A percentile compares a stretch with the other conserved stretches of the same genome.
phyloP scores from a whole-genome alignment of 179 eudicot species.

The Patellifolia procumbens region DNA sequence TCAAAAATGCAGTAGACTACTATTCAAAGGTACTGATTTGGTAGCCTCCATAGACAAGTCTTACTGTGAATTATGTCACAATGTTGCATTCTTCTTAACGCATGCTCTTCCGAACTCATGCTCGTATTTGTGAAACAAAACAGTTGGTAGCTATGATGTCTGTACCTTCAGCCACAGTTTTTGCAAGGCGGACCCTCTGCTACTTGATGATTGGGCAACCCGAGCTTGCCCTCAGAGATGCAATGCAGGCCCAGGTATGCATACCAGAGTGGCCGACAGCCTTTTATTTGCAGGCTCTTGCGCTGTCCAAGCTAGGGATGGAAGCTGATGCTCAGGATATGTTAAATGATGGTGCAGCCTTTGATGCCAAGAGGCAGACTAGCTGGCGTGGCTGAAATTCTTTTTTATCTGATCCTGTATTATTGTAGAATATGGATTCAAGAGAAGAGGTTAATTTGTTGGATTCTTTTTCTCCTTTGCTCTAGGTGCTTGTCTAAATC shows the following conservation, averaged over 20 bases:
- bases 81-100: background rate
- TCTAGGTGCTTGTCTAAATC: slow-evolving; percentile 13
- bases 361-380: slow-evolving; percentile 59
- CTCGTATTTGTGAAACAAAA: slow-evolving; percentile 5
- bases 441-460: too few relatives aligned
- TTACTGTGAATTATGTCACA: background rate
- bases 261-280: slow-evolving; percentile 99
- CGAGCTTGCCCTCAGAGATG: slow-evolving; percentile 88
- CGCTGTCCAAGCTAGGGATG: slow-evolving; percentile 55
- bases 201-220: slow-evolving; percentile 88
- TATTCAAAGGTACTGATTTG: slow-evolving; percentile 73
- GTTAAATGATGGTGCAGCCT: slow-evolving; percentile 51
- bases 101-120: slow-evolving; percentile 9
- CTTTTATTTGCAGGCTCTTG: slow-evolving; percentile 82
- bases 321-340: slow-evolving; percentile 60
- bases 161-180: slow-evolving; percentile 82
- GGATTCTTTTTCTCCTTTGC: slow-evolving; percentile 10
- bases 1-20: slow-evolving; percentile 72
- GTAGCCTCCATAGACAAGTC: background rate
- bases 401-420: slow-evolving; percentile 2
- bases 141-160: slow-evolving; percentile 92
- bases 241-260: slow-evolving; percentile 99
- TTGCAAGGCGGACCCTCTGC: slow-evolving; percentile 82
- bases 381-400: slow-evolving; percentile 57
- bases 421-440: too few relatives aligned